Percentiles rank a stretch among this genome's conserved stretches.
phyloP scores from a whole-genome alignment of 192 early-diverging fungal species.

The Diversispora epigaea region DNA sequence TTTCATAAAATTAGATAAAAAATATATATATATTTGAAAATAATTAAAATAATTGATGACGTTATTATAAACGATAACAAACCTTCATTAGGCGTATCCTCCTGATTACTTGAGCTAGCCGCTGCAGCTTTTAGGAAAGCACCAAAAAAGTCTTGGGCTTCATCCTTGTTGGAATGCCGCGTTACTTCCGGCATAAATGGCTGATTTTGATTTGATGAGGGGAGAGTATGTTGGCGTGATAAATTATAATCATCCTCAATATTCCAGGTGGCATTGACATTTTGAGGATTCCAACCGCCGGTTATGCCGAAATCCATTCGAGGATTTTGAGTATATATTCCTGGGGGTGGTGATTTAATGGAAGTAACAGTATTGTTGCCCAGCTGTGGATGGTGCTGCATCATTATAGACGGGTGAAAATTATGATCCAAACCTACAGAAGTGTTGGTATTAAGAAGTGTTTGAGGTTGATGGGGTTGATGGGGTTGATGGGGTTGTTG shows the following conservation, averaged over 20 bases:
- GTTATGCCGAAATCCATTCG: slow-evolving; percentile 23
- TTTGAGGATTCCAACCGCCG: slow-evolving; percentile 26
- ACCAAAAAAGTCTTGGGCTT: slow-evolving; percentile 60
- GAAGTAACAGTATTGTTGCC: slow-evolving; percentile 21
- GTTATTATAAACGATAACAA: not conserved
- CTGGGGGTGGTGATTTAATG: slow-evolving; percentile 49
- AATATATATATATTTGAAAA: not conserved
- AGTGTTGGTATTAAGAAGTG: slow-evolving; percentile 12
- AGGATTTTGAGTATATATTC: slow-evolving; percentile 37
- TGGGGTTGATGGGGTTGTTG: not conserved
- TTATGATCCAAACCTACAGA: slow-evolving; percentile 2
- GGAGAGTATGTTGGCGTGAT: slow-evolving; percentile 15
- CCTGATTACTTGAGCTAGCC: slow-evolving; percentile 29
- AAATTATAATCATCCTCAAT: slow-evolving; percentile 23
- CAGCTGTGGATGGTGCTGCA: slow-evolving; percentile 24
- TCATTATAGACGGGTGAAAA: slow-evolving; percentile 34
- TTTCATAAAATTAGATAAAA: no score
- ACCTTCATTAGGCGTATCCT: slow-evolving; percentile 22
- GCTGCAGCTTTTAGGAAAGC: slow-evolving; percentile 60
- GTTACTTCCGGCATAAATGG: slow-evolving; percentile 18
- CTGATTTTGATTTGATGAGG: slow-evolving; percentile 35
- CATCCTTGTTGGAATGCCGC: slow-evolving; percentile 32
- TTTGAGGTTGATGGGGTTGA: slow-evolving; percentile 17
- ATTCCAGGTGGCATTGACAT: slow-evolving; percentile 24
- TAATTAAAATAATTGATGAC: slow-evolving; percentile 17